phyloP scores from a whole-genome alignment of 2,329 filamentous ascomycete species.

The Arthroderma sp. region DNA sequence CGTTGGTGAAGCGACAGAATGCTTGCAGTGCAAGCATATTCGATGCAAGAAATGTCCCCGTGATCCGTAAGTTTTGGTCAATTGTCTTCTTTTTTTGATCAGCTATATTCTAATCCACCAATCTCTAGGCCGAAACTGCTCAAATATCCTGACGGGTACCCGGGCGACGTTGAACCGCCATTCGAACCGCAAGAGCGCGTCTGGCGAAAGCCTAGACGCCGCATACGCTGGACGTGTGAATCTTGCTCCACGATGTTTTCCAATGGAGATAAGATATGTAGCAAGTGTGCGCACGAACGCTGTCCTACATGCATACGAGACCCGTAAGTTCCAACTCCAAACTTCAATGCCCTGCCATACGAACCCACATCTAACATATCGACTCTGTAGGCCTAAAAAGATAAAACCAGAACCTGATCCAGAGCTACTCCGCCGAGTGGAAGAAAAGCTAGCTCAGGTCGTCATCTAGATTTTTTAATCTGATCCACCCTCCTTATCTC shows the following conservation, averaged over 20 bases:
- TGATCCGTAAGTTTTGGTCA: conserved; percentile 50
- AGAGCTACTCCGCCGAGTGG: conserved; percentile 25
- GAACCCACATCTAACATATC: no score
- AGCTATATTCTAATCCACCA: conserved; percentile 6
- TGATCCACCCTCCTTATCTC: neutral
- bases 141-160: conserved; percentile 34
- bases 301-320: conserved; percentile 29
- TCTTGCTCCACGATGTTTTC: conserved; percentile 23
- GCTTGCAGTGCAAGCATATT: conserved; percentile 54
- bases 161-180: conserved; percentile 29
- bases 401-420: conserved; percentile 27
- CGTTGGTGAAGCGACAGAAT: conserved; percentile 45
- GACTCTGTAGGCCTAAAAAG: conserved; percentile 25
- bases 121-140: conserved; percentile 24
- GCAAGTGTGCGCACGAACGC: conserved; percentile 28
- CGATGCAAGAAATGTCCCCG: conserved; percentile 71
- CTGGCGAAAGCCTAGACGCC: conserved; percentile 23
- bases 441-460: conserved; percentile 23
- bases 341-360: neutral
- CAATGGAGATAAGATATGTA: conserved; percentile 21
- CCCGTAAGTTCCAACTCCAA: conserved; percentile 21
- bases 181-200: conserved; percentile 22
- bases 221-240: conserved; percentile 32
- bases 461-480: neutral
- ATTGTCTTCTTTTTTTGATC: neutral